Percentiles rank a stretch among this genome's conserved stretches.
Evolutionary conservation across 257 asterid genomes (phyloP).

Genomic region (Solanum arcanum): DNA sequence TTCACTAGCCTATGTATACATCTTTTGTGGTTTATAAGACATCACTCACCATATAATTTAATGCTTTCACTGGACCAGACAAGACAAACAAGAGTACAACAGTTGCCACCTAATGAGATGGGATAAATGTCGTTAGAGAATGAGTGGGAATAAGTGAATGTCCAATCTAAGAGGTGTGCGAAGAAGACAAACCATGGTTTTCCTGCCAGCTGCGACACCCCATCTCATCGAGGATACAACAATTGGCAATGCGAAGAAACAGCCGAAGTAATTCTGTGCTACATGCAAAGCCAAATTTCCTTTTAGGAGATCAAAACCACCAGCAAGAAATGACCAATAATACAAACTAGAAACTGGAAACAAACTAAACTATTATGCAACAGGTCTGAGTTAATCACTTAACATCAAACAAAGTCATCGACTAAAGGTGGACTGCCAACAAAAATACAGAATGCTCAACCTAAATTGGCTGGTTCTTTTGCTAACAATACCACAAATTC

Average conservation of each 20-base stretch:
- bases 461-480: background rate
- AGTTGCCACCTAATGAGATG: slow-evolving; percentile 66
- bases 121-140: background rate
- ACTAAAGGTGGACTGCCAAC: background rate
- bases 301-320: background rate
- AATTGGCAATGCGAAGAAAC: slow-evolving; percentile 89
- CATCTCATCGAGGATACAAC: slow-evolving; percentile 88
- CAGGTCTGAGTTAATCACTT: background rate
- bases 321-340: background rate
- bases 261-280: slow-evolving; percentile 73
- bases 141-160: background rate
- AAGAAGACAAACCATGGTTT: slow-evolving; percentile 60
- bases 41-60: slow-evolving; percentile 69
- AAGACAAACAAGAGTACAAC: slow-evolving; percentile 62
- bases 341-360: background rate
- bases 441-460: background rate
- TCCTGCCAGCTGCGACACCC: slow-evolving; percentile 89
- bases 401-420: background rate
- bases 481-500: background rate
- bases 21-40: background rate
- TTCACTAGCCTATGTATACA: background rate
- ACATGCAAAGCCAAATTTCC: background rate
- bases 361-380: background rate
- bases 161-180: background rate
- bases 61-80: slow-evolving; percentile 94